Base-by-base conservation (phyloP, 2,329 filamentous ascomycete genomes). In the Aspergillus texensis region DNA sequence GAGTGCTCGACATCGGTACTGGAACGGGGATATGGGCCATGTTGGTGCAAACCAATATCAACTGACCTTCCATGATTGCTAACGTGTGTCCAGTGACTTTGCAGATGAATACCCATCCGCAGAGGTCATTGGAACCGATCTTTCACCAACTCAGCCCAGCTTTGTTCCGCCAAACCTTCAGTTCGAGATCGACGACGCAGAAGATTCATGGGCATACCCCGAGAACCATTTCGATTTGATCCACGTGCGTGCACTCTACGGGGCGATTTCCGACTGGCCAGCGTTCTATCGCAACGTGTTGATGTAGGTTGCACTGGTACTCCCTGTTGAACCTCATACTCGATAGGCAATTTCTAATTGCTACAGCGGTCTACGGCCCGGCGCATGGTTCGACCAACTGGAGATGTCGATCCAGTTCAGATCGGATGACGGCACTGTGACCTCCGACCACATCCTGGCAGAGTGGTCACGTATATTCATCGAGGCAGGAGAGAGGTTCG, bases 121-220 rank as follows among this genome's bases (percentile, higher is more conserved):
- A 3, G 74, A 83, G 63, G 79, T 90, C n/a, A 82, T 85, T 34
- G 88, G 86, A 30, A 88, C 84, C 10, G 88, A 90, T 68, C 77
- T 90, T 14, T 89, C 86, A 0, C 86, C 88, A 2, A 87, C 89
- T 34, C 88, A 90, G 69, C 86, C 87, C 2, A 74, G 77, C 4
- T 79, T 83, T 28, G 86, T 91, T 0, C 89, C 90, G 0, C 84
- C 84, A 8, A 92, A 92, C 66, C 86, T 91, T 24, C 84, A 84
- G 62, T 92, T 92, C 67, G 87, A 86, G 68, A 84, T 92, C 41
- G 89, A 91, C 70, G 89, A 92, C 69, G 80, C 80, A 70, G 80
- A 82, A 3, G 84, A 85, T 63, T 81, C 88, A 50, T 87, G 85
- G 85, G 78, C 82, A 78, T 65, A 85, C 72, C 77, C 80, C 0